phyloP scores from a whole-genome alignment of 768 basidiomycete genomes.

The Tylopilus plumbeoviolaceoides region DNA sequence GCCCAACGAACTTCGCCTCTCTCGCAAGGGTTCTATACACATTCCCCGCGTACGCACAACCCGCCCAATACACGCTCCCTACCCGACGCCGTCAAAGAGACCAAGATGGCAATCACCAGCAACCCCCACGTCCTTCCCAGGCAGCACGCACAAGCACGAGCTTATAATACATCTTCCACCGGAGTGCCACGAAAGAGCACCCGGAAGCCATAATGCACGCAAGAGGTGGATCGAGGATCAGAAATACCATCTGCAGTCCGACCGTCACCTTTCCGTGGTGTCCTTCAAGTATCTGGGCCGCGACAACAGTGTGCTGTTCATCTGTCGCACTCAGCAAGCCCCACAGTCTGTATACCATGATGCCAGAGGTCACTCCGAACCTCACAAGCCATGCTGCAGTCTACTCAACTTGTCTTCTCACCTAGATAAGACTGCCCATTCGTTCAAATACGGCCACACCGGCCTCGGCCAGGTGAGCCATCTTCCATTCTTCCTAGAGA shows the following conservation, averaged over 20 bases:
- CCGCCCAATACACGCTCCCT: not conserved
- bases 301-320: conserved; percentile 8
- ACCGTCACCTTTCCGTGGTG: conserved; percentile 11
- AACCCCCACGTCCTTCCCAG: not conserved
- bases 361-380: conserved; percentile 5
- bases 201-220: conserved; percentile 5
- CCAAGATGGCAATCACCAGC: not conserved
- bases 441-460: not conserved
- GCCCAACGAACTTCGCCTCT: conserved; percentile 36
- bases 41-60: conserved; percentile 27
- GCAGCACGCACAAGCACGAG: not conserved
- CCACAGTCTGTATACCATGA: not conserved
- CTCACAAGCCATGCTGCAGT: not conserved
- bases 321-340: conserved; percentile 3
- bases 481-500: not conserved
- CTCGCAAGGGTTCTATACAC: conserved; percentile 29
- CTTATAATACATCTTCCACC: conserved; percentile 7
- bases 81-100: conserved; percentile 2
- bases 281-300: conserved; percentile 5
- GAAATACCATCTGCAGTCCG: conserved; percentile 1
- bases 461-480: conserved; percentile 8
- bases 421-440: too few species aligned
- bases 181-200: conserved; percentile 12
- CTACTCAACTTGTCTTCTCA: not conserved
- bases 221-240: conserved; percentile 14